Percentiles rank a stretch among this genome's conserved stretches.
These are phyloP conservation scores for Lactifluus rugatus DNA, from an alignment of 768 basidiomycete genomes.

Conservation along the genomic window DNA sequence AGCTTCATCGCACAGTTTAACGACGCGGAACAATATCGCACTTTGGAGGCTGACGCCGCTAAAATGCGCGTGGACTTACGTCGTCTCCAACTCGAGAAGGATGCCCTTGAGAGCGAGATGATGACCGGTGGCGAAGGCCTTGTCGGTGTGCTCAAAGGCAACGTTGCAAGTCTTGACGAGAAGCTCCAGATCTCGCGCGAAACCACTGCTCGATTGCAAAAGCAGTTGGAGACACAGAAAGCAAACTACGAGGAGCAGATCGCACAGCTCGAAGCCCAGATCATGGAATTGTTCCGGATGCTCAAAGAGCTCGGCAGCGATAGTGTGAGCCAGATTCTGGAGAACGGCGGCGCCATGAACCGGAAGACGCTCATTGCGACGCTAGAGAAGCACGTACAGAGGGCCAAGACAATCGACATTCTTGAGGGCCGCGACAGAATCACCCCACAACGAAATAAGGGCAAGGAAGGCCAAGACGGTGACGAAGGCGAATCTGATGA, in stretches of 20 bases:
- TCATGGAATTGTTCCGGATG: conserved; percentile 91
- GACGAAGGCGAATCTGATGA: conserved; percentile 42
- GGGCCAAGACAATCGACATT: conserved; percentile 74
- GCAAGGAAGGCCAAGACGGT: conserved; percentile 27
- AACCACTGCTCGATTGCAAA: conserved; percentile 64
- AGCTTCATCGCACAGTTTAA: conserved; percentile 83
- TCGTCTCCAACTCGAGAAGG: conserved; percentile 72
- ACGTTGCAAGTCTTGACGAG: conserved; percentile 61
- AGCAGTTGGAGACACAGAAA: conserved; percentile 70
- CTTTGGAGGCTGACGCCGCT: conserved; percentile 67
- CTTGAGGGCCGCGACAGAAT: conserved; percentile 59
- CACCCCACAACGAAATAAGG: conserved; percentile 24
- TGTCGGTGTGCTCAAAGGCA: conserved; percentile 70
- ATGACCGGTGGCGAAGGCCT: conserved; percentile 73
- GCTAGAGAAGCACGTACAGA: conserved; percentile 73
- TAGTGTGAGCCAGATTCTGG: conserved; percentile 66
- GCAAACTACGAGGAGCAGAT: conserved; percentile 77
- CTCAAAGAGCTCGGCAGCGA: conserved; percentile 66
- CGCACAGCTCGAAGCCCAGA: conserved; percentile 81
- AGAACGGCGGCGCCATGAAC: conserved; percentile 53
- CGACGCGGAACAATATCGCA: conserved; percentile 75
- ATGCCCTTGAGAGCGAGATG: conserved; percentile 71
- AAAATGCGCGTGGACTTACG: conserved; percentile 55
- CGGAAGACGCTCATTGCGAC: conserved; percentile 71
- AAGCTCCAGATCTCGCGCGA: conserved; percentile 72